phyloP scores from a whole-genome alignment of 176 grass and related monocot genomes.

The Typha latifolia region DNA sequence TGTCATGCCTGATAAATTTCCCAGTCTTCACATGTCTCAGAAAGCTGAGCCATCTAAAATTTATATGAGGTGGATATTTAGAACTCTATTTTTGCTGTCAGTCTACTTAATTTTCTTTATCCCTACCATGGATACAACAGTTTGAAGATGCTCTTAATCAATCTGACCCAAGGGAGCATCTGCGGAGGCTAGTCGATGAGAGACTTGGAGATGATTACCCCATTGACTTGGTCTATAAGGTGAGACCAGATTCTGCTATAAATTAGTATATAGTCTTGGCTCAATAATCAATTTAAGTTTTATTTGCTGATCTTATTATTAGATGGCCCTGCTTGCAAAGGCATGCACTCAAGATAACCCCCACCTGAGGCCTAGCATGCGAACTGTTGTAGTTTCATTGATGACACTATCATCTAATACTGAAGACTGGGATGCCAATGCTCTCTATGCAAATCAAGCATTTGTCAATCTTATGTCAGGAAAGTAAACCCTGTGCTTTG shows the following conservation, averaged over 20 bases:
- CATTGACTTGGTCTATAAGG: conserved; percentile 1
- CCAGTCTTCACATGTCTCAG: not conserved
- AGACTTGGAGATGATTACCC: not conserved
- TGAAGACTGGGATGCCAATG: not conserved
- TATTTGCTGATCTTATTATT: not conserved
- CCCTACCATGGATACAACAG: not conserved
- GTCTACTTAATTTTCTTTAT: too few species aligned
- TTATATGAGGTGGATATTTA: too few species aligned
- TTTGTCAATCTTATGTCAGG: conserved; percentile 4
- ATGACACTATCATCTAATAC: conserved; percentile 6
- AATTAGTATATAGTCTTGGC: not conserved
- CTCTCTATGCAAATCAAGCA: not conserved
- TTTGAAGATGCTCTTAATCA: conserved; percentile 7
- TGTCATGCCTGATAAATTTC: not conserved
- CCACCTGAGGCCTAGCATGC: not conserved
- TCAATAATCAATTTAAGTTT: not conserved
- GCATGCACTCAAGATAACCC: not conserved
- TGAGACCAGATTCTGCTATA: not conserved
- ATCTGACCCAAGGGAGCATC: conserved; percentile 1
- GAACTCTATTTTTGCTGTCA: too few species aligned
- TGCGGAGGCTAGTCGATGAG: not conserved
- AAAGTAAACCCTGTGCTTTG: not conserved
- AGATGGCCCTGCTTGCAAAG: conserved; percentile 11
- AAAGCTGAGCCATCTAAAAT: not conserved
- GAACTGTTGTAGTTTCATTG: not conserved